Evolutionary conservation across 176 grass and related monocot species (phyloP).

Genomic region (Bothriochloa decipiens): DNA sequence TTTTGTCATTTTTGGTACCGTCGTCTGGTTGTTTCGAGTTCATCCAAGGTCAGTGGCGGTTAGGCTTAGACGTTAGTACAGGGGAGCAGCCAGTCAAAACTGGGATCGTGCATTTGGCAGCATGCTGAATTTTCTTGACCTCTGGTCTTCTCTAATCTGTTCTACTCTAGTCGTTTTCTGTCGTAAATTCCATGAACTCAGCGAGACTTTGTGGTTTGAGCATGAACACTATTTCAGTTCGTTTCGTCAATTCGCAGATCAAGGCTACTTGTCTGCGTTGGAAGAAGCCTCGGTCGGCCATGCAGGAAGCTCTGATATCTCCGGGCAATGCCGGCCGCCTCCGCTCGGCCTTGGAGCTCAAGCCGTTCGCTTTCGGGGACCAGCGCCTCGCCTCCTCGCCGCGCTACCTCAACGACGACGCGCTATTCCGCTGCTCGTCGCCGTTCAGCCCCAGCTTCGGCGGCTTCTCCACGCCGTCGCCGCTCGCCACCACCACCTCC

Average conservation of each 20-base stretch:
- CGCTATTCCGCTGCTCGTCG: conserved; percentile 66
- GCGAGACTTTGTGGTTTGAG: neutral
- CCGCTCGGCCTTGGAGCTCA: conserved; percentile 61
- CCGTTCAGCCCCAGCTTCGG: conserved; percentile 59
- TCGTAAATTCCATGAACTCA: neutral
- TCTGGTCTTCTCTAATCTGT: neutral
- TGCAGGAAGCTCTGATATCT: conserved; percentile 66
- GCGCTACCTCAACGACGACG: conserved; percentile 54
- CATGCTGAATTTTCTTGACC: neutral
- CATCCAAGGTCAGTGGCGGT: neutral
- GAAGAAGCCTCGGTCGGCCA: conserved; percentile 4
- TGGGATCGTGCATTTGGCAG: neutral
- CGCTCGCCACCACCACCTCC: conserved; percentile 65
- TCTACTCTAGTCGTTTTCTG: neutral
- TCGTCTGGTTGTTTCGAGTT: conserved; percentile 22
- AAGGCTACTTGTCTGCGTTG: neutral
- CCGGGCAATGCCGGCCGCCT: conserved; percentile 59
- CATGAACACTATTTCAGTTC: neutral
- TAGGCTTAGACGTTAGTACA: neutral
- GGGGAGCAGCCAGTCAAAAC: neutral
- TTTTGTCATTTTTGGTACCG: neutral
- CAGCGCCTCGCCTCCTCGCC: conserved; percentile 56
- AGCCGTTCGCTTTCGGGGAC: conserved; percentile 58
- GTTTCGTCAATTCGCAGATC: conserved; percentile 28
- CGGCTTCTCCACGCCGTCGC: conserved; percentile 53